phyloP scores from a whole-genome alignment of 176 grass and related monocot genomes.

The Aegilops sharonensis region DNA sequence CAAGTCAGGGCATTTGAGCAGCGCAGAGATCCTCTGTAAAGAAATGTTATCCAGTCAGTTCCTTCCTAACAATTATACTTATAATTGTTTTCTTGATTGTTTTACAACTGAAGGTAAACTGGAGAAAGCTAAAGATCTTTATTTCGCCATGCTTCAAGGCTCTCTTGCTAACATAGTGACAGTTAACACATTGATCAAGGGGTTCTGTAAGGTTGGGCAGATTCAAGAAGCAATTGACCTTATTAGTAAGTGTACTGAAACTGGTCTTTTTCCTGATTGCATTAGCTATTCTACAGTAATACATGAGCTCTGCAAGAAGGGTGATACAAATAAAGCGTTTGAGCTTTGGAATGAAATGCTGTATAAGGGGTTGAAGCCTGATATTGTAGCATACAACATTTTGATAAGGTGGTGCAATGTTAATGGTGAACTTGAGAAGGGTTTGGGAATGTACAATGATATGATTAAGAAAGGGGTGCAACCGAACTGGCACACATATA shows the following conservation, averaged over 20 bases:
- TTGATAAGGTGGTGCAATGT: constrained; percentile 7
- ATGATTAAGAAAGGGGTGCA: constrained; percentile 11
- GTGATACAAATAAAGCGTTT: constrained; percentile 9
- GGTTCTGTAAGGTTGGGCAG: constrained; percentile 7
- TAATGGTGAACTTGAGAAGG: neutral
- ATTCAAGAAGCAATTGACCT: constrained; percentile 11
- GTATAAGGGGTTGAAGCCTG: neutral
- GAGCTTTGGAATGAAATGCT: constrained; percentile 17
- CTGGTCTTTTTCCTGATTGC: neutral
- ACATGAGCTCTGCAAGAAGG: constrained; percentile 16
- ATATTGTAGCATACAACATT: constrained; percentile 13
- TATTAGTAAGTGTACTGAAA: neutral
- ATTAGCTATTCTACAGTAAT: constrained; percentile 14
- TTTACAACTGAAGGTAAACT: constrained; percentile 10
- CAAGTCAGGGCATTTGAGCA: constrained; percentile 12
- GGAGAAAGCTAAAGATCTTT: constrained; percentile 9
- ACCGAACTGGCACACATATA: neutral
- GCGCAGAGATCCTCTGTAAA: constrained; percentile 12
- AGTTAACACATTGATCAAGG: constrained; percentile 16
- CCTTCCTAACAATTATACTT: constrained; percentile 21
- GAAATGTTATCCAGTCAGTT: neutral
- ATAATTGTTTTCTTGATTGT: constrained; percentile 11
- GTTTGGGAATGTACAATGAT: constrained; percentile 6
- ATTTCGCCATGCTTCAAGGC: constrained; percentile 7
- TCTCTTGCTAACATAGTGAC: constrained; percentile 16